Evolutionary conservation across 192 early-diverging fungal species (phyloP), one percentile per base, ranked within the genome.

Genomic region (Coemansia sp.): DNA sequence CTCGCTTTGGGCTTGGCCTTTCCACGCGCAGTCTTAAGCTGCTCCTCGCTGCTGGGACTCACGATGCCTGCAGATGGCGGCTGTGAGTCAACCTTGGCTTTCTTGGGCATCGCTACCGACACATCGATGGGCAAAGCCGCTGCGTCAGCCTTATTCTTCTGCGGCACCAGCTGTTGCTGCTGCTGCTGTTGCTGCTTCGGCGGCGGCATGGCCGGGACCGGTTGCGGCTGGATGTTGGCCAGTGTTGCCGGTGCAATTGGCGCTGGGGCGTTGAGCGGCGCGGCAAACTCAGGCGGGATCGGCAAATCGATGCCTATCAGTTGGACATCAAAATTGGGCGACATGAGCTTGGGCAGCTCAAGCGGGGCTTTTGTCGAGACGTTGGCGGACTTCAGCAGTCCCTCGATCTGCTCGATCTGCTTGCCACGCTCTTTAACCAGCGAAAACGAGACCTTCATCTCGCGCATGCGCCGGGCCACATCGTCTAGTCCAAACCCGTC

Each of bases 361-460:
- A 69, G 30, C 2, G 66, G 54, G 12, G 41, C 19, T 50, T 64
- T 75, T 1, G 54, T 55, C 8, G 72, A 69, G 5, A 51, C 28
- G 21, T 75, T 75, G 26, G 72, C 72, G 1, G 66, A 35, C 45
- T 55, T 64, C 1, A 75, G 28, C 44, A 75, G 41, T 3, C 34
- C 46, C 48, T 75, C 72, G 29, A 75, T 41, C 42, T 64, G 56
- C 20, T 69, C 72, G 28, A 75, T 63, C 35, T 31, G 36, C 50
- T 60, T 68, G 11, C 66, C 72, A 20, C 72, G 65, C 54, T 75
- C 64, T 52, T 60, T 62, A 3, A 75, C 54, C 12, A 75, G 66
- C 58, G 75, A 77, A 27, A 77, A 70, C 45, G 75, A 70, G n/a
- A 77, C 39, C 8, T 67, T 67, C 44, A 70, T 59, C 31, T 77